A percentile compares a stretch with the other conserved stretches of the same genome.
Conservation (phyloP, 441 rosid species). For the Erodium texanum region DNA sequence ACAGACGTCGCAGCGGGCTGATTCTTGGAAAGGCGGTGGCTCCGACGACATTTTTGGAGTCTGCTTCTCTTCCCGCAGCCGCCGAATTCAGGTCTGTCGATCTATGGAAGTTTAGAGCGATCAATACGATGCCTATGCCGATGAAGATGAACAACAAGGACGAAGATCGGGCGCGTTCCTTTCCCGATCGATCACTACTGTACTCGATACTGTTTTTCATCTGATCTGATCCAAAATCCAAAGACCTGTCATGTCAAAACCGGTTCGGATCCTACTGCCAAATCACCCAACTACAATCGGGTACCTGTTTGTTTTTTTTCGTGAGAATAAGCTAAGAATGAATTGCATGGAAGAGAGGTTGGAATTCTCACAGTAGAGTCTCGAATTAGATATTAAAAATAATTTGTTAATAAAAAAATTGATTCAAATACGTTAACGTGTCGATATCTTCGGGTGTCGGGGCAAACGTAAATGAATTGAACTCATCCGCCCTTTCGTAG, state of each 20-base stretch:
- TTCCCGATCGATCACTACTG: neutral
- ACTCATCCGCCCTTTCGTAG: too few species aligned
- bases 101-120: neutral
- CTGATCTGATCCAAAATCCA: neutral
- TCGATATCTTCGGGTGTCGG: too few species aligned
- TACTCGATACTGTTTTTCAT: neutral
- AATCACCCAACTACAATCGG: neutral
- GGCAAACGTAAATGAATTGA: too few species aligned
- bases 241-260: neutral
- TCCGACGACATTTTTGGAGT: conserved; percentile 33
- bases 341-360: too few species aligned
- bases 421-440: too few species aligned
- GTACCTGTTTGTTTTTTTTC: too few species aligned
- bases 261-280: neutral
- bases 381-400: too few species aligned
- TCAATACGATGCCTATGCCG: neutral
- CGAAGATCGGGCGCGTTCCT: neutral
- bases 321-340: too few species aligned
- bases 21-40: conserved; percentile 63
- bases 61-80: neutral
- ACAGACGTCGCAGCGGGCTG: conserved; percentile 69
- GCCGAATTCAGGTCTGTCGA: neutral
- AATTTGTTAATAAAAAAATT: too few species aligned
- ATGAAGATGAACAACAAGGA: neutral
- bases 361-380: too few species aligned